Percentiles rank a stretch among this genome's conserved stretches.
phyloP scores from a whole-genome alignment of 805 yeast genomes.

The Monosporozyma aerobia region DNA sequence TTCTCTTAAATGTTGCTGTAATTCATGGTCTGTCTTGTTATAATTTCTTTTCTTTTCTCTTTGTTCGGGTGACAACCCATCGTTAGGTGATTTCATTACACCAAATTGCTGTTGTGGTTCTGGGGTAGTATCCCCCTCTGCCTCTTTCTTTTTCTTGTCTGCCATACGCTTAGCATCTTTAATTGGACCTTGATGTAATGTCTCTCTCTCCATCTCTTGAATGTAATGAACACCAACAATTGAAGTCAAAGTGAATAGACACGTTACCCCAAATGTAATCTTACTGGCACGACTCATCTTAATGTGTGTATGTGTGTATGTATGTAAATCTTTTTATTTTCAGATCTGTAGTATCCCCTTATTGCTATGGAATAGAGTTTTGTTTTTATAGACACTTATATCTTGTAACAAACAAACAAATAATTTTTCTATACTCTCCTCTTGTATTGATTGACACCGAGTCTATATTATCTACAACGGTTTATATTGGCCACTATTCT shows the following conservation, averaged over 20 bases:
- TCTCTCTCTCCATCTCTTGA: constrained; percentile 61
- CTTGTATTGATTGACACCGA: not conserved
- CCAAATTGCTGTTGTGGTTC: constrained; percentile 9
- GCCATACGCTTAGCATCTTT: constrained; percentile 65
- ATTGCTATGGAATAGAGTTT: too few species aligned
- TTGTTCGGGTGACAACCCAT: constrained; percentile 9
- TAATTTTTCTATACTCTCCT: not conserved
- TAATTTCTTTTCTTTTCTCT: constrained; percentile 39
- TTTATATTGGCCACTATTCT: too few species aligned
- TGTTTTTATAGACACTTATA: too few species aligned
- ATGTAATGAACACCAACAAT: constrained; percentile 61
- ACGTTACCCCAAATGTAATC: constrained; percentile 55
- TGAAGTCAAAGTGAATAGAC: constrained; percentile 47
- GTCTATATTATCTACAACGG: too few species aligned
- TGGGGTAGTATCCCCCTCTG: not conserved
- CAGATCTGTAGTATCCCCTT: not conserved
- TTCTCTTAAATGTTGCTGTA: constrained; percentile 51
- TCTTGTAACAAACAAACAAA: too few species aligned
- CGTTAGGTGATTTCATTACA: constrained; percentile 22
- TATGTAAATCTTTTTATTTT: too few species aligned
- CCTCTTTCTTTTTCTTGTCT: constrained; percentile 26
- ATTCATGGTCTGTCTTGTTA: constrained; percentile 57
- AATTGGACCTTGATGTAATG: constrained; percentile 73
- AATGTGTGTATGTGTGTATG: not conserved
- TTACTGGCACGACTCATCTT: constrained; percentile 75